Evolutionary conservation across 169 alveolate genomes (phyloP).

Genomic region (Plasmodium inui): DNA sequence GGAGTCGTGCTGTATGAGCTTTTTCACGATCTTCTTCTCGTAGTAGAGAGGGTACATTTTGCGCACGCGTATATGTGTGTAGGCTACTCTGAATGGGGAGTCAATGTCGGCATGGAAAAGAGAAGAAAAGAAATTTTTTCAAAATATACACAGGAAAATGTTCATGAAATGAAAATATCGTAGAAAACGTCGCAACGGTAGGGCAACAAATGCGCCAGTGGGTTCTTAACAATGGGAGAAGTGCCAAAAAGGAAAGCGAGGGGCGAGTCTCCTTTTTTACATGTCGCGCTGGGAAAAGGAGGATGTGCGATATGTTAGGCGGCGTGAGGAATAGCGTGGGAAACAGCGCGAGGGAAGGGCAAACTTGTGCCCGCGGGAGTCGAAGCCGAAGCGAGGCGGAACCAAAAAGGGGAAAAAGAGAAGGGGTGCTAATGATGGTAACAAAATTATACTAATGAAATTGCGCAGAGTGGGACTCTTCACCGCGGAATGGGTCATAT

Average conservation of each 20-base stretch:
- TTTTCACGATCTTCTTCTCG: conserved; percentile 63
- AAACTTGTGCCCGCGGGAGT: background rate
- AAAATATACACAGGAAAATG: background rate
- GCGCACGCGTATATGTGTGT: background rate
- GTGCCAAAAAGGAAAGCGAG: background rate
- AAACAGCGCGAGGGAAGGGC: background rate
- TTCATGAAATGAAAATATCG: background rate
- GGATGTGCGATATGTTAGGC: background rate
- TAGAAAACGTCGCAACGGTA: background rate
- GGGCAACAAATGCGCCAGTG: background rate
- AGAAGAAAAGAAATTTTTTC: no score
- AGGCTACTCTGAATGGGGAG: background rate
- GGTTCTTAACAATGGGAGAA: background rate
- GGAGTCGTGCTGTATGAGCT: conserved; percentile 62
- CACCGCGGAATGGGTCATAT: no score
- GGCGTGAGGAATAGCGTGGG: background rate
- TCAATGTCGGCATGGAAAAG: background rate
- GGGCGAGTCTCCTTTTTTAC: background rate
- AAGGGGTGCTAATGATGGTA: background rate
- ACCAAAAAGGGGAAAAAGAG: background rate
- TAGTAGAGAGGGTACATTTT: conserved; percentile 62
- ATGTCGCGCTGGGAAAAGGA: background rate
- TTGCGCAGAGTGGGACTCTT: no score
- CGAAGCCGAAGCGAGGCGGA: background rate
- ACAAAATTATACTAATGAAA: no score